Percentiles rank a stretch among this genome's conserved stretches.
phyloP scores from a whole-genome alignment of 164 flowering plant genomes.

The Magnolia kwangsiensis region DNA sequence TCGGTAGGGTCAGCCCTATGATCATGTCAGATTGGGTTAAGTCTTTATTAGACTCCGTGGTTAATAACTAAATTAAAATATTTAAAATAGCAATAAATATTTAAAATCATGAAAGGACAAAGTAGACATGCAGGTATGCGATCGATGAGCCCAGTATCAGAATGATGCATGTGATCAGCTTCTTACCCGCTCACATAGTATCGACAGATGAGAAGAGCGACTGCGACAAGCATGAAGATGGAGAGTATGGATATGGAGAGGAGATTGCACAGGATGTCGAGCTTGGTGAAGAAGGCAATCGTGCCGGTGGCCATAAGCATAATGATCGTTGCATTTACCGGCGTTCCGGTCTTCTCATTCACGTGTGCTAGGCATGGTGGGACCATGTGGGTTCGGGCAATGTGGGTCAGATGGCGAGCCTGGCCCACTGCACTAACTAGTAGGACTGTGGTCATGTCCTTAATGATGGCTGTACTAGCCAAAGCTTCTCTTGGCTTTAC shows the following conservation, averaged over 20 bases:
- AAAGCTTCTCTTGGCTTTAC: too few relatives aligned
- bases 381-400: slow-evolving; percentile 70
- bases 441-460: slow-evolving; percentile 69
- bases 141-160: slow-evolving; percentile 40
- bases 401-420: slow-evolving; percentile 79
- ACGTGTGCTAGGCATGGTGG: slow-evolving; percentile 65
- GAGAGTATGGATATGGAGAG: slow-evolving; percentile 56
- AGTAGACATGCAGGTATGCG: slow-evolving; percentile 1
- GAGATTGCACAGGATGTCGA: slow-evolving; percentile 44
- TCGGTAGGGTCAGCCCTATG: too few relatives aligned
- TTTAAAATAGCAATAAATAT: too few relatives aligned
- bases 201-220: slow-evolving; percentile 50
- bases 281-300: slow-evolving; percentile 53
- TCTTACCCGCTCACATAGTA: slow-evolving; percentile 42
- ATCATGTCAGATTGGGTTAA: too few relatives aligned
- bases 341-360: slow-evolving; percentile 45
- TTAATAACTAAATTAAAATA: too few relatives aligned
- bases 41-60: too few relatives aligned
- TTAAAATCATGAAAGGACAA: too few relatives aligned
- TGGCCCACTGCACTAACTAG: slow-evolving; percentile 60
- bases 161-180: slow-evolving; percentile 31
- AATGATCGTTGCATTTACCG: slow-evolving; percentile 49
- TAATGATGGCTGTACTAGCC: too few relatives aligned
- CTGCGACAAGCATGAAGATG: slow-evolving; percentile 54
- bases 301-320: slow-evolving; percentile 40